phyloP scores from a whole-genome alignment of 257 asterid species.

The Solanum microdontum region DNA sequence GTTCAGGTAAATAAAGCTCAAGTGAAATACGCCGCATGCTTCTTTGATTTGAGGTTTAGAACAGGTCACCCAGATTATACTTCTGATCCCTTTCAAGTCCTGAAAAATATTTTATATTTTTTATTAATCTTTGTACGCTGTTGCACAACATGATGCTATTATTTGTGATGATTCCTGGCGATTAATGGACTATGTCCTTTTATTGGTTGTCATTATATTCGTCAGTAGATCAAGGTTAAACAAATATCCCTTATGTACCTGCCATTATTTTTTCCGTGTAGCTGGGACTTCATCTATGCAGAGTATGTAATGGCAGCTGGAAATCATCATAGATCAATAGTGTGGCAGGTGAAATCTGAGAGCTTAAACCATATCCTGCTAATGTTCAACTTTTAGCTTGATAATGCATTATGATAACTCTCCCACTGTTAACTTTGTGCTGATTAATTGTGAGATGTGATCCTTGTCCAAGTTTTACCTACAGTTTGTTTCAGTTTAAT shows the following conservation, averaged over 20 bases:
- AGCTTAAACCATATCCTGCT: not conserved
- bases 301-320: constrained; percentile 99
- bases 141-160: not conserved
- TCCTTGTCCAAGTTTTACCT: not conserved
- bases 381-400: not conserved
- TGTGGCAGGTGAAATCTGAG: constrained; percentile 74
- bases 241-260: not conserved
- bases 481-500: not conserved
- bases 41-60: not conserved
- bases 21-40: not conserved
- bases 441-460: not conserved
- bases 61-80: not conserved
- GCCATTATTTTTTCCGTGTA: constrained; percentile 20
- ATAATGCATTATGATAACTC: not conserved
- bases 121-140: not conserved
- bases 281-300: constrained; percentile 98
- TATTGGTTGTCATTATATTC: not conserved
- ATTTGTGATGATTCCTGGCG: not conserved
- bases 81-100: not conserved
- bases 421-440: not conserved
- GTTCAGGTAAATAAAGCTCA: not conserved
- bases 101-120: not conserved
- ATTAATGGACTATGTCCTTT: not conserved
- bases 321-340: constrained; percentile 77
- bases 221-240: not conserved